A percentile compares a stretch with the other conserved stretches of the same genome.
phyloP scores from a whole-genome alignment of 1,284 basidiomycete genomes.

The Kwoniella shivajii region DNA sequence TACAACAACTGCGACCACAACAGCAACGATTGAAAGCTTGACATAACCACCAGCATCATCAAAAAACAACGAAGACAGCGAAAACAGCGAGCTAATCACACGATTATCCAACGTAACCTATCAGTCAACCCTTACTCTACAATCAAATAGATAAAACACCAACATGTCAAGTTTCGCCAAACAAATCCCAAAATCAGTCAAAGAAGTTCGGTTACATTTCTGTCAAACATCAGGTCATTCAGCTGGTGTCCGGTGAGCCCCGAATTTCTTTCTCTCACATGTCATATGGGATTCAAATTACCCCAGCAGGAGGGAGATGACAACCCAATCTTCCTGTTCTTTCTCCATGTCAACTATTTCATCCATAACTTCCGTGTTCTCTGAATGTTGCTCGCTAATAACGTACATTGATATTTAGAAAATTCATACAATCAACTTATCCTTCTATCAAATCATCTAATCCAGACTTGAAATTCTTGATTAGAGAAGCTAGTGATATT shows the following conservation, averaged over 20 bases:
- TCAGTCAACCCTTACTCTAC: neutral
- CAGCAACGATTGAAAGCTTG: no score
- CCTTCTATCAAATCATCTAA: conserved; percentile 81
- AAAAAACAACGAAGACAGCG: no score
- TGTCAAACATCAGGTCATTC: conserved; percentile 79
- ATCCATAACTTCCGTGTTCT: neutral
- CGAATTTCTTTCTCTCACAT: neutral
- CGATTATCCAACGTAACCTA: no score
- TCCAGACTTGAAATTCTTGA: conserved; percentile 84
- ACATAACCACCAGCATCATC: no score
- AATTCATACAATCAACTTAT: conserved; percentile 82
- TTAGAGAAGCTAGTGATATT: conserved; percentile 85
- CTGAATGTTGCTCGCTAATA: no score
- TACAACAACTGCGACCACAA: no score
- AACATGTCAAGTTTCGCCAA: conserved; percentile 61
- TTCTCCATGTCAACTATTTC: neutral
- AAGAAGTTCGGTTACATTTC: conserved; percentile 82
- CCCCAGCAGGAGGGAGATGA: neutral
- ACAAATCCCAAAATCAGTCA: conserved; percentile 76
- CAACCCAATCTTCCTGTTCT: neutral
- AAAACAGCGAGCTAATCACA: no score
- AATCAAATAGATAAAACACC: neutral
- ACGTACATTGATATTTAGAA: conserved; percentile 60
- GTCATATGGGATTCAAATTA: neutral
- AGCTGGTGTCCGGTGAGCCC: conserved; percentile 74